Base-by-base conservation (phyloP, 768 basidiomycete genomes). In the Trametes cinnabarina region DNA sequence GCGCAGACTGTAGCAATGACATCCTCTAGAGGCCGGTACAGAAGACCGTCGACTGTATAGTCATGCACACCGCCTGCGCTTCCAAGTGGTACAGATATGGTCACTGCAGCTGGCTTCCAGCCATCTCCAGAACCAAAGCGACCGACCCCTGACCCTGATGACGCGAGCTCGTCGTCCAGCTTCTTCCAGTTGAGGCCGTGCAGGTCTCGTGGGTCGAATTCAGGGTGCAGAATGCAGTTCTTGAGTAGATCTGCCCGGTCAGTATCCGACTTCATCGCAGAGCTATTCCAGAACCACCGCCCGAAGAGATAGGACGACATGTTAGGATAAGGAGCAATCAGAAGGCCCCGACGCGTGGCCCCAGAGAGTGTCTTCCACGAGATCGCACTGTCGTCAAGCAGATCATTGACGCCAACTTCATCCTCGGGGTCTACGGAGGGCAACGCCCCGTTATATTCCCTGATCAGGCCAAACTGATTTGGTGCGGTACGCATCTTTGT, bases 291-390 rank as follows among this genome's bases (percentile, higher is more conserved):
- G 26, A 30, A 53, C 51, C 51, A 53, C 4, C 23, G 23, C 1
- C 40, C 42, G 25, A 53, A 17, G 41, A 42, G 51, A 42, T 30
- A 53, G 17, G 40, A 3, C 40, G 41, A 53, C 10, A 34, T 30
- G n/a, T 53, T 53, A 26, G 42, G 51, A n/a, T 43, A 53, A 3
- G 51, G 51, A 23, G 51, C 51, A 15, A 51, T 51, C 11, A 51
- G 34, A 34, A 34, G 34, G 34, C 34, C 34, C 14, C 34, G 34
- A 7, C 34, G 34, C n/a, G n/a, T n/a, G n/a, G n/a, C n/a, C 34
- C 14, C 34, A 34, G 34, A 7, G 7, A 14, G 14, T 34, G 34
- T 7, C 14, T 14, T 34, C 34, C 14, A 14, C 7, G 34, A 7
- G 34, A 34, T 34, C 14, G 34, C 34, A 34, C 34, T 34, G 34